A percentile compares a stretch with the other conserved stretches of the same genome.
These are phyloP conservation scores for Rosellinia necatrix DNA, from an alignment of 2,329 filamentous ascomycete species.

Conservation along the genomic window DNA sequence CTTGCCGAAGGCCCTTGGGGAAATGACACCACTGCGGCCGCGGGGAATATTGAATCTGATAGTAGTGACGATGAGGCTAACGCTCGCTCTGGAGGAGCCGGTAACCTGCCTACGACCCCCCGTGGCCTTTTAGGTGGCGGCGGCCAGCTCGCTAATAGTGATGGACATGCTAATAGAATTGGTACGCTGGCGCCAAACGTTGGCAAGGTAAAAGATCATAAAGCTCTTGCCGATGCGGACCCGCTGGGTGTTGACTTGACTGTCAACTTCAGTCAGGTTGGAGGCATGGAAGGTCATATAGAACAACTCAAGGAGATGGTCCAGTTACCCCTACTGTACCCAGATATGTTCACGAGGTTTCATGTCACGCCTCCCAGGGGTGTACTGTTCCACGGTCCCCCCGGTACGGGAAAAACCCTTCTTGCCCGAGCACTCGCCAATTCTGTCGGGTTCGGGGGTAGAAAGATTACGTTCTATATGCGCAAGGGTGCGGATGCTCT, in stretches of 20 bases:
- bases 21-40: slow-evolving; percentile 59
- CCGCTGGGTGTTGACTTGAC: slow-evolving; percentile 90
- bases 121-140: slow-evolving; percentile 51
- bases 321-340: slow-evolving; percentile 88
- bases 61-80: slow-evolving; percentile 92
- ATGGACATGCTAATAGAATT: slow-evolving; percentile 44
- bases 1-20: slow-evolving; percentile 77
- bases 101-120: slow-evolving; percentile 59
- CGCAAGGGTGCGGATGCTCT: slow-evolving; percentile 96
- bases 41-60: slow-evolving; percentile 84
- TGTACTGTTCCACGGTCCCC: slow-evolving; percentile 94
- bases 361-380: slow-evolving; percentile 92
- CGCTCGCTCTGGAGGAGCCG: slow-evolving; percentile 62
- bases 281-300: slow-evolving; percentile 90
- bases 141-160: slow-evolving; percentile 46
- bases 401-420: slow-evolving; percentile 97
- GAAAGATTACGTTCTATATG: slow-evolving; percentile 99
- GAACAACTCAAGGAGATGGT: slow-evolving; percentile 99
- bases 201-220: slow-evolving; percentile 91
- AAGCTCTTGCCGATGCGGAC: slow-evolving; percentile 89
- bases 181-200: slow-evolving; percentile 71
- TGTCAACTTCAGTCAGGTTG: slow-evolving; percentile 93
- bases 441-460: slow-evolving; percentile 83
- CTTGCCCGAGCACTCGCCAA: slow-evolving; percentile 91
- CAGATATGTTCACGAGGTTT: slow-evolving; percentile 89